Evolutionary conservation across 345 rosid species (phyloP), one percentile per base, ranked within the genome.

Genomic region (Gynandropsis gynandra): DNA sequence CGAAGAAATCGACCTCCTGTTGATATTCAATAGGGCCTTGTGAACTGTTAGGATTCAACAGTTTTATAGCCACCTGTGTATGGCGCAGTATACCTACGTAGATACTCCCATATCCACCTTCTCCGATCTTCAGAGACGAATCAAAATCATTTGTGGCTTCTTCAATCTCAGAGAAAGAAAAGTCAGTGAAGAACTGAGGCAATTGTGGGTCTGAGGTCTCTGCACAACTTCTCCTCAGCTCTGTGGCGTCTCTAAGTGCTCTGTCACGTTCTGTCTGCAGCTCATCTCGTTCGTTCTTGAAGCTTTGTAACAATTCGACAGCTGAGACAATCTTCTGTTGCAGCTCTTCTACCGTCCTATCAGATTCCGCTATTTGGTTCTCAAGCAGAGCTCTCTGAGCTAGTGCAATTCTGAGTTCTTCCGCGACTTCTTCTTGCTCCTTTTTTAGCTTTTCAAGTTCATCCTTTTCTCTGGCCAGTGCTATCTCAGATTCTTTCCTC

Each of bases 21-120:
- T 77, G 92, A 72, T 76, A 90, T 68, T 87, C 98, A 9, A 77
- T 45, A 14, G 83, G 89, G 10, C 95, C 92, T 73, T 90, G 96
- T 68, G 67, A 59, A 72, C 96, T 84, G 56, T 72, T 56, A 63
- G 95, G 53, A 62, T 80, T 72, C 62, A 77, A 55, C 64, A 73
- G 72, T 68, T 89, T 89, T 43, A 89, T 79, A 34, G 94, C 94
- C 66, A 81, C 97, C 36, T 61, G 71, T 5, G 79, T 78, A 56
- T 80, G 83, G 32, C 74, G 75, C 61, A 89, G 77, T 13, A 58
- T 7, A 46, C 90, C 90, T 64, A 66, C 70, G 59, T 80, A 86
- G 60, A 86, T 78, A 76, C 79, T 86, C 44, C 95, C 97, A 69
- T 81, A 89, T 33, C 94, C 94, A 12, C 97, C 97, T 80, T 86